These are phyloP conservation scores for Hirsutella minnesotensis DNA, from an alignment of 2,329 filamentous ascomycete genomes.

Conservation along the genomic window DNA sequence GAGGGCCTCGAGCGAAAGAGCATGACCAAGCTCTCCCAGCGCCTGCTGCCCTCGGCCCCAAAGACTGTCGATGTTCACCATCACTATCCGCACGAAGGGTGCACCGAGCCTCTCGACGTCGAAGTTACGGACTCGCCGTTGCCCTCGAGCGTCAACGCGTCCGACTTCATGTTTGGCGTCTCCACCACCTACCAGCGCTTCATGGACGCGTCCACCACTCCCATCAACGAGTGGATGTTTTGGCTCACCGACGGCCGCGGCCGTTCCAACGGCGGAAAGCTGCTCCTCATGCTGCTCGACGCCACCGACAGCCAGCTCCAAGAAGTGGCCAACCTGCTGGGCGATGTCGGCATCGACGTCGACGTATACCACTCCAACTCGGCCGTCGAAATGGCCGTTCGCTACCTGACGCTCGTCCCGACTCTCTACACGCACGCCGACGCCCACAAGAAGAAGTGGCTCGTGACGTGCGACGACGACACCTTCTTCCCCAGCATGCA, in stretches of 20 bases:
- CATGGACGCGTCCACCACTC: constrained; percentile 36
- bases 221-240: constrained; percentile 46
- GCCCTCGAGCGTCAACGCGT: constrained; percentile 38
- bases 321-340: constrained; percentile 33
- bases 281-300: constrained; percentile 41
- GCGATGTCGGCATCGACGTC: constrained; percentile 39
- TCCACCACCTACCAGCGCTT: constrained; percentile 46
- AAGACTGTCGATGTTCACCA: constrained; percentile 35
- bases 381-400: constrained; percentile 43
- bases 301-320: constrained; percentile 38
- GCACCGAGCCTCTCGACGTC: constrained; percentile 36
- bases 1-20: constrained; percentile 36
- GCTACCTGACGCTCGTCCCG: constrained; percentile 43
- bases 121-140: constrained; percentile 37
- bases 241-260: constrained; percentile 47
- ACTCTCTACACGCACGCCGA: constrained; percentile 40
- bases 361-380: constrained; percentile 42
- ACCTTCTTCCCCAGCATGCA: constrained; percentile 53
- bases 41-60: constrained; percentile 35
- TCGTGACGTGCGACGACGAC: constrained; percentile 52
- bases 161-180: constrained; percentile 47
- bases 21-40: constrained; percentile 37
- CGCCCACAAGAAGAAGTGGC: constrained; percentile 40
- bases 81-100: constrained; percentile 27
- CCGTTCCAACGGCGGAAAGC: constrained; percentile 43